Evolutionary conservation across 2,329 filamentous ascomycete species (phyloP).

Genomic region (Pseudonectria foliicola): DNA sequence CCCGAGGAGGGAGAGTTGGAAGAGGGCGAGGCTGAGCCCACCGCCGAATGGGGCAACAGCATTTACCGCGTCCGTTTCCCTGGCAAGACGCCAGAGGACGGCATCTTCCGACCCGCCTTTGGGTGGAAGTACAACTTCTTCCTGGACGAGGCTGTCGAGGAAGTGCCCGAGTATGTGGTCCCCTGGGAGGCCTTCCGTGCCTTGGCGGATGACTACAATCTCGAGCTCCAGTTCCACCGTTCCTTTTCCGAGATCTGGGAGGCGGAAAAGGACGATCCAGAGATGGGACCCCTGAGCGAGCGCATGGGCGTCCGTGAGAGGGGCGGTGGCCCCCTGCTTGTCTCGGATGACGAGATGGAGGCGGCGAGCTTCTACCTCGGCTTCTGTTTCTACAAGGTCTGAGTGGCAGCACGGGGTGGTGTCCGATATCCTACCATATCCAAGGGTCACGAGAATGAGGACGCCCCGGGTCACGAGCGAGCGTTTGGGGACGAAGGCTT

Average conservation of each 20-base stretch:
- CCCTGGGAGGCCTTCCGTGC: conserved; percentile 97
- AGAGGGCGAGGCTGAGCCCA: conserved; percentile 56
- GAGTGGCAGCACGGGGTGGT: too few species aligned
- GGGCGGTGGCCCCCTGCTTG: conserved; percentile 57
- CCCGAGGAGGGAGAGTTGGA: conserved; percentile 42
- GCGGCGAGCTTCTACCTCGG: conserved; percentile 87
- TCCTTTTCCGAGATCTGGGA: conserved; percentile 88
- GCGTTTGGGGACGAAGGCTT: too few species aligned
- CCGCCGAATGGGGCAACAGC: conserved; percentile 82
- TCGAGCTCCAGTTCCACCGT: conserved; percentile 91
- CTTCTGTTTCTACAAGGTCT: conserved; percentile 97
- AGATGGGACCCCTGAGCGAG: conserved; percentile 78
- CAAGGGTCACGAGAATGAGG: conserved; percentile 1
- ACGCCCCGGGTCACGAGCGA: too few species aligned
- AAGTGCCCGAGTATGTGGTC: conserved; percentile 94
- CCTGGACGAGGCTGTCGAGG: conserved; percentile 90
- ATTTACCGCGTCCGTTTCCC: conserved; percentile 91
- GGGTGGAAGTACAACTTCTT: conserved; percentile 99
- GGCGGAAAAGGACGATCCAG: conserved; percentile 76
- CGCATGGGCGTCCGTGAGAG: conserved; percentile 88
- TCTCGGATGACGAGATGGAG: conserved; percentile 84
- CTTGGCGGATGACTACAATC: conserved; percentile 90
- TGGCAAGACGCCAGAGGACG: conserved; percentile 72
- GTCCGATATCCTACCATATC: too few species aligned
- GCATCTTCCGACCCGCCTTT: conserved; percentile 87